Evolutionary conservation across 768 basidiomycete genomes (phyloP).

Genomic region (Crassisporium funariophilum): DNA sequence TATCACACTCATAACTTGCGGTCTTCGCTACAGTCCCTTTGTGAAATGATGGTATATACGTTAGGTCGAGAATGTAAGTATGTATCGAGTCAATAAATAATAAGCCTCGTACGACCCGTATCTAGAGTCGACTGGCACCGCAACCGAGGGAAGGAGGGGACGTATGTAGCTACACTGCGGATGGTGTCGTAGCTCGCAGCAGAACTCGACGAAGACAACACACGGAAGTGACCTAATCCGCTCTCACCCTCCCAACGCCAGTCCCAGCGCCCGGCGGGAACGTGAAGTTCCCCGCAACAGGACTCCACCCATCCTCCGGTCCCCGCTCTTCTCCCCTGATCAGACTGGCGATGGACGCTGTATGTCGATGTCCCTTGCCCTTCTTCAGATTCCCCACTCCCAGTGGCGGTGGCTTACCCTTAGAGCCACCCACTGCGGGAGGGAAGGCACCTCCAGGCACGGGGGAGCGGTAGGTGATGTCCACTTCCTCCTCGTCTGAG

Average conservation of each 20-base stretch:
- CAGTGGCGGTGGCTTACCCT: slow-evolving; percentile 8
- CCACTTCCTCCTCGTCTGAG: slow-evolving; percentile 67
- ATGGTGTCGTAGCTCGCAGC: too few relatives aligned
- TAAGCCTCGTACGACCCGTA: too few relatives aligned
- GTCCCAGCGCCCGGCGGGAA: slow-evolving; percentile 8
- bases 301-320: slow-evolving; percentile 85
- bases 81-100: too few relatives aligned
- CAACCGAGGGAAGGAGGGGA: too few relatives aligned
- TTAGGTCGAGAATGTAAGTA: too few relatives aligned
- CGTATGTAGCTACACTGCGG: too few relatives aligned
- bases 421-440: slow-evolving; percentile 8
- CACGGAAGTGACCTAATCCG: too few relatives aligned
- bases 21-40: too few relatives aligned
- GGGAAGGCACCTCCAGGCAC: slow-evolving; percentile 37
- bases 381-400: slow-evolving; percentile 24
- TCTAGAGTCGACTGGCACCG: too few relatives aligned
- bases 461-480: slow-evolving; percentile 74
- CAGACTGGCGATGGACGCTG: slow-evolving; percentile 82
- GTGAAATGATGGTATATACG: too few relatives aligned
- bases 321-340: slow-evolving; percentile 74
- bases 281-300: slow-evolving; percentile 55
- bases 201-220: too few relatives aligned
- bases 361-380: slow-evolving; percentile 65
- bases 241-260: slow-evolving; percentile 12
- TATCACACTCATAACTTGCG: too few relatives aligned